A percentile compares a stretch with the other conserved stretches of the same genome.
These are phyloP conservation scores for Ogataea glucozyma DNA, from an alignment of 805 yeast genomes.

Conservation along the genomic window DNA sequence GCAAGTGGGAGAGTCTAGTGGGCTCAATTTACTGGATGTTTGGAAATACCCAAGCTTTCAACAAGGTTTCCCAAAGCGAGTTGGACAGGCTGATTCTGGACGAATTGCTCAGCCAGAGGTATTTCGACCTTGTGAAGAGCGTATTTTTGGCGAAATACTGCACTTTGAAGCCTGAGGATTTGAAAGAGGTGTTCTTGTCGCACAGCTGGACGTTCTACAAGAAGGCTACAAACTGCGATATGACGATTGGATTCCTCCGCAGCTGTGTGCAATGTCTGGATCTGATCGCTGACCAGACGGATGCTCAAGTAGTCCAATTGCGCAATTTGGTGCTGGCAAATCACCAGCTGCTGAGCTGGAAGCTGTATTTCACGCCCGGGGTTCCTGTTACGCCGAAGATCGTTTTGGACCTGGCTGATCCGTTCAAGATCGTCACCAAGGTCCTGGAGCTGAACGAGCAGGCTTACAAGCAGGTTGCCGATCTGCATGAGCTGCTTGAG, in stretches of 20 bases:
- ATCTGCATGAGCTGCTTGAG: slow-evolving; percentile 42
- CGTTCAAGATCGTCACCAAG: slow-evolving; percentile 27
- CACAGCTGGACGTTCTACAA: slow-evolving; percentile 32
- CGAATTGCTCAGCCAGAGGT: slow-evolving; percentile 25
- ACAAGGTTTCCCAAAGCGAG: slow-evolving; percentile 21
- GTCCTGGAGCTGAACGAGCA: slow-evolving; percentile 55
- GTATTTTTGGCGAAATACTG: slow-evolving; percentile 24
- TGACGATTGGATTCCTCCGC: slow-evolving; percentile 29
- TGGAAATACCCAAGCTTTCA: slow-evolving; percentile 29
- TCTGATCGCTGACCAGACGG: slow-evolving; percentile 13
- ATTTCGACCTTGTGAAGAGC: slow-evolving; percentile 20
- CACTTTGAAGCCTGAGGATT: slow-evolving; percentile 14
- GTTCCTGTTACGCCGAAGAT: slow-evolving; percentile 34
- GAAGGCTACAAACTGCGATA: slow-evolving; percentile 33
- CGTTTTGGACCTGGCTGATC: slow-evolving; percentile 26
- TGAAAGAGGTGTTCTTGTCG: slow-evolving; percentile 14
- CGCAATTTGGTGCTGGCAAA: slow-evolving; percentile 25
- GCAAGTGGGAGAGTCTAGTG: slow-evolving; percentile 29
- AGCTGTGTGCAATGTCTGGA: slow-evolving; percentile 23
- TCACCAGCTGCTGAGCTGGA: slow-evolving; percentile 29
- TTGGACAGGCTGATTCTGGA: slow-evolving; percentile 26
- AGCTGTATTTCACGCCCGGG: slow-evolving; percentile 31
- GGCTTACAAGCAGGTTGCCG: slow-evolving; percentile 47
- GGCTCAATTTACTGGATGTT: slow-evolving; percentile 33
- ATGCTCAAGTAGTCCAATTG: slow-evolving; percentile 9